phyloP scores from a whole-genome alignment of 768 basidiomycete species.

The Epithele typhae region DNA sequence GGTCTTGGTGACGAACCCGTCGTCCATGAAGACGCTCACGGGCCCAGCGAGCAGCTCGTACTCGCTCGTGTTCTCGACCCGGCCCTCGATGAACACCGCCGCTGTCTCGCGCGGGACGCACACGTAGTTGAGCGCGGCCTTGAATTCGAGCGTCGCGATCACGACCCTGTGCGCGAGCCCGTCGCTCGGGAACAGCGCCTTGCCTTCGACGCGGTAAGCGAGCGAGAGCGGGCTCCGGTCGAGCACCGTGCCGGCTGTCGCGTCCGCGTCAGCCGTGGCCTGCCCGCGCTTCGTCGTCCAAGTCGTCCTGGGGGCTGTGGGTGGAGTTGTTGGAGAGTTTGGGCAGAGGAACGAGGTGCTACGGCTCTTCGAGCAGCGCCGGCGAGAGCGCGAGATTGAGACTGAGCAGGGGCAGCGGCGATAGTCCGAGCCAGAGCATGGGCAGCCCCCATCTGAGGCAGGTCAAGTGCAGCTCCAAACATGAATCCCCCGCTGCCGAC shows the following conservation, averaged over 20 bases:
- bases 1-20: conserved; percentile 43
- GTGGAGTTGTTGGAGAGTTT: not conserved
- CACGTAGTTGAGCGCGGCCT: conserved; percentile 42
- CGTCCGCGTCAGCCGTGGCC: no score
- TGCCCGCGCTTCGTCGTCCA: not conserved
- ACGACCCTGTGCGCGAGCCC: conserved; percentile 52
- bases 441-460: not conserved
- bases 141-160: conserved; percentile 44
- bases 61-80: conserved; percentile 54
- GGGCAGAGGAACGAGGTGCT: no score
- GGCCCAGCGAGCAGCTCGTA: conserved; percentile 51
- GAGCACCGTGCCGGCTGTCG: not conserved
- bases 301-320: not conserved
- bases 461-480: no score
- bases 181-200: conserved; percentile 49
- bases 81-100: conserved; percentile 41
- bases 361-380: no score
- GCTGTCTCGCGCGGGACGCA: conserved; percentile 46
- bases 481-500: no score
- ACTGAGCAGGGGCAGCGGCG: not conserved
- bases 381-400: no score
- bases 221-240: conserved; percentile 48
- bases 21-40: conserved; percentile 52
- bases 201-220: conserved; percentile 46
- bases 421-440: not conserved